Evolutionary conservation across 768 basidiomycete genomes (phyloP).

Genomic region (Termitomyces sp.): DNA sequence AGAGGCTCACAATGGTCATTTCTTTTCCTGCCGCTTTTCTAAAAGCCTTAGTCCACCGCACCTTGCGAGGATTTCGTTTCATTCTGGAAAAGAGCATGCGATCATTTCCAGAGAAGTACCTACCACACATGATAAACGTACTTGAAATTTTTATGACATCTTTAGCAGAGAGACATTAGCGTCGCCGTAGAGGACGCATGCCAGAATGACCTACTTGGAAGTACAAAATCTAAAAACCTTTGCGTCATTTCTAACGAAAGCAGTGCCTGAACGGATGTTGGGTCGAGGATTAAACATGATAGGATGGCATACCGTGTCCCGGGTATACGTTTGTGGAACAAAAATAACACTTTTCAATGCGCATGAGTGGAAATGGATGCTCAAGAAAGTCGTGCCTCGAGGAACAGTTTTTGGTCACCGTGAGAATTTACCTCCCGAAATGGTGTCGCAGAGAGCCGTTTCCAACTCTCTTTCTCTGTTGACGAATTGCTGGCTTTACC

Average conservation of each 20-base stretch:
- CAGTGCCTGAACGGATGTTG: slow-evolving; percentile 50
- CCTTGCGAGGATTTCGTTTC: slow-evolving; percentile 99
- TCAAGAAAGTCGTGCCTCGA: neutral
- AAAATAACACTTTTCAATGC: slow-evolving; percentile 98
- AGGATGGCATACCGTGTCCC: slow-evolving; percentile 66
- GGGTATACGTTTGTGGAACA: slow-evolving; percentile 97
- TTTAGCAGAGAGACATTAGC: neutral
- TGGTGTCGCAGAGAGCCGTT: neutral
- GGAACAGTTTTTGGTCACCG: slow-evolving; percentile 4
- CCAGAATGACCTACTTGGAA: slow-evolving; percentile 65
- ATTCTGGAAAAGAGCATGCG: slow-evolving; percentile 47
- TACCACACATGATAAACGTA: slow-evolving; percentile 25
- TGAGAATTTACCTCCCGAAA: neutral
- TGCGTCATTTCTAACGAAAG: slow-evolving; percentile 96
- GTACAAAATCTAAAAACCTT: slow-evolving; percentile 98
- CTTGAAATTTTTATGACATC: slow-evolving; percentile 99
- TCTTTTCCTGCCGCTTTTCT: slow-evolving; percentile 98
- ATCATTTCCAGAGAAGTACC: slow-evolving; percentile 1
- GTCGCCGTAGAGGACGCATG: neutral
- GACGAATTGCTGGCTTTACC: too few relatives aligned
- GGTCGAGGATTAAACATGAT: neutral
- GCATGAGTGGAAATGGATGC: slow-evolving; percentile 43
- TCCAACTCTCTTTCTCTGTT: neutral
- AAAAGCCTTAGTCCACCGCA: slow-evolving; percentile 99
- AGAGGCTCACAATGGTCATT: slow-evolving; percentile 88